Evolutionary conservation across 768 basidiomycete genomes (phyloP).

Genomic region (Leccinum incarnatum): DNA sequence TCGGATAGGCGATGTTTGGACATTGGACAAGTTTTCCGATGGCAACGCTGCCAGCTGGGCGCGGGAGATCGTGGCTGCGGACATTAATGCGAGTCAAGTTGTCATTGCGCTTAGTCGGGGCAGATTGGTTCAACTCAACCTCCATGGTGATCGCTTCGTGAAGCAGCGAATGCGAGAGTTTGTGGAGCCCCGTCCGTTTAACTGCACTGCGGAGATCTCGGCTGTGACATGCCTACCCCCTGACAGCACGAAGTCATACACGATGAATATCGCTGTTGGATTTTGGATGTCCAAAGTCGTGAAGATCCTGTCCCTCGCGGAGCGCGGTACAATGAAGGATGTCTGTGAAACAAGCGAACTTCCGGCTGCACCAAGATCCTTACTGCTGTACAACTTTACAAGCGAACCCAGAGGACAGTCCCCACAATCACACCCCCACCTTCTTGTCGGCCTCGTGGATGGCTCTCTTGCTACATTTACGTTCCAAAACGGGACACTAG

Average conservation of each 20-base stretch:
- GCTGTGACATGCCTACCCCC: slow-evolving; percentile 63
- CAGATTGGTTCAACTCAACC: slow-evolving; percentile 47
- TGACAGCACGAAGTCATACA: slow-evolving; percentile 44
- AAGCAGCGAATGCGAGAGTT: slow-evolving; percentile 24
- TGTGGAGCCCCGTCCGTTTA: slow-evolving; percentile 16
- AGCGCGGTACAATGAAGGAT: slow-evolving; percentile 14
- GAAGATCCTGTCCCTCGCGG: slow-evolving; percentile 48
- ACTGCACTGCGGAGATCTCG: slow-evolving; percentile 54
- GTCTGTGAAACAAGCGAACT: slow-evolving; percentile 32
- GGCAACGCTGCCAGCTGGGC: slow-evolving; percentile 21
- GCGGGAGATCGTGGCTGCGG: slow-evolving; percentile 63
- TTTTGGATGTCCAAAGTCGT: slow-evolving; percentile 74
- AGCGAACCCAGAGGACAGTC: slow-evolving; percentile 32
- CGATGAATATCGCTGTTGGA: slow-evolving; percentile 56
- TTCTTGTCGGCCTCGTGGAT: slow-evolving; percentile 74
- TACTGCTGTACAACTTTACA: slow-evolving; percentile 62
- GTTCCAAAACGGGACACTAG: slow-evolving; percentile 40
- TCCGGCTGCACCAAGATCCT: slow-evolving; percentile 42
- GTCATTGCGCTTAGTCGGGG: slow-evolving; percentile 58
- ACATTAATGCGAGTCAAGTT: slow-evolving; percentile 66
- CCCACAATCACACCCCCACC: slow-evolving; percentile 45
- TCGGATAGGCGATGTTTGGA: slow-evolving; percentile 42
- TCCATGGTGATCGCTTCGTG: slow-evolving; percentile 41
- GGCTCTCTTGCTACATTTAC: slow-evolving; percentile 63
- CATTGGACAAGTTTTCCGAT: slow-evolving; percentile 28